Conservation (phyloP, 2,329 filamentous ascomycete genomes). For the Colletotrichum incanum region DNA sequence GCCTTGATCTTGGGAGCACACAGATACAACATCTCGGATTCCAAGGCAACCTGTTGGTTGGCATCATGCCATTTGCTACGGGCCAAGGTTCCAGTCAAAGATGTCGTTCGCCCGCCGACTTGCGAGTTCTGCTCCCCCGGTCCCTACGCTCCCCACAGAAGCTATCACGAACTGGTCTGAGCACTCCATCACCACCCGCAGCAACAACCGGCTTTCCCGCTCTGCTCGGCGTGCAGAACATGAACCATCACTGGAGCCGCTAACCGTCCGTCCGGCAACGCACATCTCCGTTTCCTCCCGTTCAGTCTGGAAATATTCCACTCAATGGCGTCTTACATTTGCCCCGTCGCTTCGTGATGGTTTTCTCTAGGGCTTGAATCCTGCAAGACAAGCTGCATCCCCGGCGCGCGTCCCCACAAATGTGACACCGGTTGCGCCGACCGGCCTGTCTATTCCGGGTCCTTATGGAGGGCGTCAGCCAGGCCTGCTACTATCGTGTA, state of each 20-base stretch:
- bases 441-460: conserved; percentile 42
- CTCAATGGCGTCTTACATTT: neutral
- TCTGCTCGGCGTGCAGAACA: conserved; percentile 12
- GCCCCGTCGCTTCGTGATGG: conserved; percentile 4
- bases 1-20: conserved; percentile 9
- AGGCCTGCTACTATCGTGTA: conserved; percentile 15
- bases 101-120: conserved; percentile 13
- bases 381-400: conserved; percentile 36
- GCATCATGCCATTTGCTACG: conserved; percentile 16
- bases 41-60: conserved; percentile 5
- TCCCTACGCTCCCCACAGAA: conserved; percentile 27
- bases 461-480: conserved; percentile 33
- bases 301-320: neutral
- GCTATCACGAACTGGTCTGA: conserved; percentile 36
- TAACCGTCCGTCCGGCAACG: neutral
- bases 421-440: conserved; percentile 37
- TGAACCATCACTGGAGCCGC: neutral
- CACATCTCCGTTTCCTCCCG: neutral
- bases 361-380: conserved; percentile 27
- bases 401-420: conserved; percentile 36
- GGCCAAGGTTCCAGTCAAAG: neutral
- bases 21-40: conserved; percentile 23
- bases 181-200: conserved; percentile 12
- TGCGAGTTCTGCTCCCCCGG: conserved; percentile 18
- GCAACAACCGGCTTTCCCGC: conserved; percentile 31